phyloP scores from a whole-genome alignment of 1,284 basidiomycete genomes.

The Puccinia hordei region DNA sequence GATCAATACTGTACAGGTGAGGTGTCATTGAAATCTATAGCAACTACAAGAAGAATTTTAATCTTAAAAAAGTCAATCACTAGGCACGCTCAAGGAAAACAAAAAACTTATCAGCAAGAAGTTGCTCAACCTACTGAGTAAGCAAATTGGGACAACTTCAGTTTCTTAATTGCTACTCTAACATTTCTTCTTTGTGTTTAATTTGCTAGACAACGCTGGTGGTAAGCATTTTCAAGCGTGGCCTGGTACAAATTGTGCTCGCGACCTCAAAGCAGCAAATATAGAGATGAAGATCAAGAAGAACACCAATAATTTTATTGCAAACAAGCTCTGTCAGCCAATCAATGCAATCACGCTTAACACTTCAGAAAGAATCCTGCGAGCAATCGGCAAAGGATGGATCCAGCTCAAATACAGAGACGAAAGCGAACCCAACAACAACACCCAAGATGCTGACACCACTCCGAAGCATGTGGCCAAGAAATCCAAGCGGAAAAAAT shows the following conservation, averaged over 20 bases:
- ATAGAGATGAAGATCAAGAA: neutral
- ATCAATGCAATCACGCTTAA: neutral
- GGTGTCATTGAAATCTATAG: neutral
- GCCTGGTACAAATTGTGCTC: neutral
- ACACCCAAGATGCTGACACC: too few relatives aligned
- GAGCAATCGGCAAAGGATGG: conserved; percentile 9
- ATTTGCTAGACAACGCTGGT: neutral
- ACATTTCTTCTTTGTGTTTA: neutral
- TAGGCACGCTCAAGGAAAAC: conserved; percentile 1
- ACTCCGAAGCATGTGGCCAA: too few relatives aligned
- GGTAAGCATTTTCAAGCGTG: neutral
- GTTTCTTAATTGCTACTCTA: neutral
- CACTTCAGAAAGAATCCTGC: neutral
- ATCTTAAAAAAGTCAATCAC: neutral
- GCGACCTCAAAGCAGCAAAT: neutral
- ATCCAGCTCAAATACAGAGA: neutral
- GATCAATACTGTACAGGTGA: neutral
- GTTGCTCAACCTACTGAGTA: neutral
- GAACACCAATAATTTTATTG: neutral
- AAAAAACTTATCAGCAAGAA: neutral
- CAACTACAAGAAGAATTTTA: too few relatives aligned
- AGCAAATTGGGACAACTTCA: neutral
- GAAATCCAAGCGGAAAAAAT: too few relatives aligned
- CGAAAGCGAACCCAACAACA: neutral
- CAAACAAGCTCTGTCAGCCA: conserved; percentile 3